Conservation (phyloP, 2,329 filamentous ascomycete genomes). For the Dendrostoma leiphaemia region DNA sequence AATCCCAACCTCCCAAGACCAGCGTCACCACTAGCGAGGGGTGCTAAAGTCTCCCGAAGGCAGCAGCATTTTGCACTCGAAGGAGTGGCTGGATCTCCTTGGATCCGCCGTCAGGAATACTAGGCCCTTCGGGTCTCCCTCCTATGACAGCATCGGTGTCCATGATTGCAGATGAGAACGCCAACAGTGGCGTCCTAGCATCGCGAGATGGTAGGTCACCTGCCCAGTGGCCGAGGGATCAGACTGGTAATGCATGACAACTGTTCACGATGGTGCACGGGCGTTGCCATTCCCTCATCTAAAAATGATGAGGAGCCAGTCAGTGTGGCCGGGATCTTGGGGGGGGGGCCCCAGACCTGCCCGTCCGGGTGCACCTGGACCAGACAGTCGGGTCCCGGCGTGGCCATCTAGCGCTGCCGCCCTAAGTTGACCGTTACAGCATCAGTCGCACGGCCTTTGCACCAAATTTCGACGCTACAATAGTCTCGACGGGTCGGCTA, state of each 20-base stretch:
- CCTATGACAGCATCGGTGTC: no score
- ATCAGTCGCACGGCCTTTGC: background rate
- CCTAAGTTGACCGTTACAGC: background rate
- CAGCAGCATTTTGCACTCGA: background rate
- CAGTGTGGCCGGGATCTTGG: background rate
- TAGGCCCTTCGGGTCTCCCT: no score
- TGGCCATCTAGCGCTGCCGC: background rate
- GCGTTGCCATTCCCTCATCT: background rate
- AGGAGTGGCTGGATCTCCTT: background rate
- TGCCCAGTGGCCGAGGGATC: background rate
- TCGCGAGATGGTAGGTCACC: background rate
- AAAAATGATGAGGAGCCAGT: background rate
- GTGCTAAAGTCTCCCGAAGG: background rate
- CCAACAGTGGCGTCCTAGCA: no score
- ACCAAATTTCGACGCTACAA: background rate
- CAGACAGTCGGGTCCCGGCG: conserved; percentile 15
- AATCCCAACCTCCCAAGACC: background rate
- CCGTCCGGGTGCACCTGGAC: conserved; percentile 7
- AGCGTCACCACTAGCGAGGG: background rate
- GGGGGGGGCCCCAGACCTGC: background rate
- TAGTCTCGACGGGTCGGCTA: background rate
- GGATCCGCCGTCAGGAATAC: no score
- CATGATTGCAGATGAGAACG: no score
- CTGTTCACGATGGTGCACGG: background rate
- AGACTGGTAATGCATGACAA: background rate